Percentiles rank a stretch among this genome's conserved stretches.
Conservation (phyloP, 305 asterid species). For the Plantago coronopus region DNA sequence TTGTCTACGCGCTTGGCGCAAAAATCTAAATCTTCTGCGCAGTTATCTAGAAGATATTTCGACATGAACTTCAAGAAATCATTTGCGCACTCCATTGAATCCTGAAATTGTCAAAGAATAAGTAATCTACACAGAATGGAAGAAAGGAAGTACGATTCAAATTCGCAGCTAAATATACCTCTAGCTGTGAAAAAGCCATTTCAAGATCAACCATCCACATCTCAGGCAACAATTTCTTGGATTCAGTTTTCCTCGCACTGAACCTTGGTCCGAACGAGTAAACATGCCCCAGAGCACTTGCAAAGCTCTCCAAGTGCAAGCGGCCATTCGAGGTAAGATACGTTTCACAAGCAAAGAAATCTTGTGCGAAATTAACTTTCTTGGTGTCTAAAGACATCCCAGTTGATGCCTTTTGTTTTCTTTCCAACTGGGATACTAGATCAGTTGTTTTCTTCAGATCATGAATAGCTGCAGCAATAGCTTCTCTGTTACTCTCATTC, state of each 20-base stretch:
- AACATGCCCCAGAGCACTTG: constrained; percentile 78
- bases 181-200: constrained; percentile 69
- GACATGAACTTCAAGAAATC: constrained; percentile 66
- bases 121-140: neutral
- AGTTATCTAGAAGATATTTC: constrained; percentile 49
- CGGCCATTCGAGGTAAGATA: constrained; percentile 63
- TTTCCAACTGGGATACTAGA: constrained; percentile 52
- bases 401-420: constrained; percentile 38
- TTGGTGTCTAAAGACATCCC: constrained; percentile 18
- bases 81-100: constrained; percentile 69
- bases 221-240: constrained; percentile 64
- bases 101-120: constrained; percentile 39
- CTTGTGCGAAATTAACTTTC: constrained; percentile 37
- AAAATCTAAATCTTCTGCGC: constrained; percentile 58
- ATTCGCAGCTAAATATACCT: constrained; percentile 33
- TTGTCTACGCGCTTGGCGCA: constrained; percentile 61
- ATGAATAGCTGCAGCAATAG: constrained; percentile 51
- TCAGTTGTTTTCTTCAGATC: constrained; percentile 63
- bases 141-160: neutral
- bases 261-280: constrained; percentile 87
- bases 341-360: constrained; percentile 53
- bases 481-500: constrained; percentile 73
- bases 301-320: constrained; percentile 83
- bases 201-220: constrained; percentile 79
- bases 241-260: constrained; percentile 40